These are phyloP conservation scores for Tricladium varicosporioides DNA, from an alignment of 2,329 filamentous ascomycete genomes.

Conservation along the genomic window DNA sequence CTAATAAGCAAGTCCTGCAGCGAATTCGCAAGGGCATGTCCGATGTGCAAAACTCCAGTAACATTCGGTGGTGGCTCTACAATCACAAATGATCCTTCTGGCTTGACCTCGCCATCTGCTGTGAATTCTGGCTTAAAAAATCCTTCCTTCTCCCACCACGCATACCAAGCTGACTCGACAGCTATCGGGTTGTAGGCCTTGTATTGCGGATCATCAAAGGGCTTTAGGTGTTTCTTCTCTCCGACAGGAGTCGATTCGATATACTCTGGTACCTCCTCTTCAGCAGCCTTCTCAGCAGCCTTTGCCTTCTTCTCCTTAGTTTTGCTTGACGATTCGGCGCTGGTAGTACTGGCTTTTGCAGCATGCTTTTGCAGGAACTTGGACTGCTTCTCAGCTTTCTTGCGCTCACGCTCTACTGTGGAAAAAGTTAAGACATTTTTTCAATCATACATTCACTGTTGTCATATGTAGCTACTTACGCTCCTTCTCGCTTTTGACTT, in stretches of 20 bases:
- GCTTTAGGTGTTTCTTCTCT: constrained; percentile 73
- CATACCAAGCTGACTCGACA: constrained; percentile 89
- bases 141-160: constrained; percentile 95
- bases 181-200: constrained; percentile 90
- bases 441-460: neutral
- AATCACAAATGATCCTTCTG: constrained; percentile 84
- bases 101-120: constrained; percentile 73
- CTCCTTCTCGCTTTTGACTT: constrained; percentile 70
- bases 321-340: constrained; percentile 44
- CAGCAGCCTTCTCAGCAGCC: constrained; percentile 57
- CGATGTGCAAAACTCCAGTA: constrained; percentile 89
- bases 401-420: constrained; percentile 72
- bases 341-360: constrained; percentile 43
- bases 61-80: constrained; percentile 94
- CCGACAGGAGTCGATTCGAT: constrained; percentile 72
- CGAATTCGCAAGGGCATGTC: constrained; percentile 82
- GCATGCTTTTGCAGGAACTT: constrained; percentile 69
- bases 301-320: constrained; percentile 76
- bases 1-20: constrained; percentile 86
- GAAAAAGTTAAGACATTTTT: constrained; percentile 17
- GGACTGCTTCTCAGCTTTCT: constrained; percentile 84
- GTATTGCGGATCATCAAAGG: constrained; percentile 74
- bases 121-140: constrained; percentile 88
- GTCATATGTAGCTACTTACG: constrained; percentile 38
- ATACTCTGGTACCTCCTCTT: constrained; percentile 64